These are phyloP conservation scores for Cicer pinnatifidum DNA, from an alignment of 306 rosid genomes.

Conservation along the genomic window DNA sequence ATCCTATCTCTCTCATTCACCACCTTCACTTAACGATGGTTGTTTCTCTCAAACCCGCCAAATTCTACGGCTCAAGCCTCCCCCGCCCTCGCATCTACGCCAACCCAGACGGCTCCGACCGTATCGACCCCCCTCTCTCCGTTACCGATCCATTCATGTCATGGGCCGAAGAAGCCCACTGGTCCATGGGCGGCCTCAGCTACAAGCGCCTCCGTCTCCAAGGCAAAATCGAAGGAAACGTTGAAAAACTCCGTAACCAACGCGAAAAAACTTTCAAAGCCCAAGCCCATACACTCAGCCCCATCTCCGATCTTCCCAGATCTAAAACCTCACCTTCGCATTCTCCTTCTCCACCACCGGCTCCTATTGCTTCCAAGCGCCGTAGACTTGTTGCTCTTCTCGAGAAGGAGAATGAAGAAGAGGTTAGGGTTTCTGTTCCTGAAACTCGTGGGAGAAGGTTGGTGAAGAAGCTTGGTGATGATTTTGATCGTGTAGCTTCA, in stretches of 20 bases:
- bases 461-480: conserved; percentile 84
- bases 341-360: conserved; percentile 65
- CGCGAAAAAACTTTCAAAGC: conserved; percentile 47
- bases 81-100: conserved; percentile 86
- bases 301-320: neutral
- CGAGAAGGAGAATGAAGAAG: conserved; percentile 42
- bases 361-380: conserved; percentile 61
- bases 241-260: conserved; percentile 64
- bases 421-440: neutral
- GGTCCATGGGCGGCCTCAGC: conserved; percentile 95
- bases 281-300: neutral
- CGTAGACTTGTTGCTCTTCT: conserved; percentile 50
- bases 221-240: conserved; percentile 83
- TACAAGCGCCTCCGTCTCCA: conserved; percentile 74
- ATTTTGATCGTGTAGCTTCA: conserved; percentile 82
- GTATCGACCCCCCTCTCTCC: conserved; percentile 69
- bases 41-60: conserved; percentile 68
- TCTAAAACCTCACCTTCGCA: neutral
- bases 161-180: conserved; percentile 91
- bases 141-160: conserved; percentile 65
- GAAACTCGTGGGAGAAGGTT: conserved; percentile 53
- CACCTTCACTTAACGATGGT: conserved; percentile 53
- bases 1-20: neutral
- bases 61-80: conserved; percentile 84
- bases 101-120: conserved; percentile 58